Evolutionary conservation across 257 asterid species (phyloP).

Genomic region (Nemophila menziesii): DNA sequence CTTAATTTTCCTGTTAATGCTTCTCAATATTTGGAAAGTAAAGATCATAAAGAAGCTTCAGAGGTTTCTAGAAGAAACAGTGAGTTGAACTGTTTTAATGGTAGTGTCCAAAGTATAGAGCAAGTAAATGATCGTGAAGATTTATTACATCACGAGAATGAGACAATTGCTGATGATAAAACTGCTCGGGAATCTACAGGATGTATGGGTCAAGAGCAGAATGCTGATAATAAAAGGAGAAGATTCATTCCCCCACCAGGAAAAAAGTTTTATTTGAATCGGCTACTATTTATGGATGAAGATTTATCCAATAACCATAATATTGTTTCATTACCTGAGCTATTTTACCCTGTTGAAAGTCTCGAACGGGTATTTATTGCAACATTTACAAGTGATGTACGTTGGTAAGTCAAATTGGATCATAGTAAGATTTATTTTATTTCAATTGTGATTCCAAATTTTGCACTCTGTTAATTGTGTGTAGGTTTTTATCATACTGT

Average conservation of each 20-base stretch:
- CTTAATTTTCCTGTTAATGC: slow-evolving; percentile 11
- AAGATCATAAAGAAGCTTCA: slow-evolving; percentile 14
- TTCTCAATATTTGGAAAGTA: slow-evolving; percentile 16
- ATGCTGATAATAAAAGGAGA: slow-evolving; percentile 19
- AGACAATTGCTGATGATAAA: slow-evolving; percentile 10
- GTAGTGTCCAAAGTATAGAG: slow-evolving; percentile 15
- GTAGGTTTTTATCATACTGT: slow-evolving; percentile 68
- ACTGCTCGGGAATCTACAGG: slow-evolving; percentile 14
- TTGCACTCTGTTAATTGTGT: background rate
- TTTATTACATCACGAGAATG: slow-evolving; percentile 16
- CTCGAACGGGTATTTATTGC: slow-evolving; percentile 62
- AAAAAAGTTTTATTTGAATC: slow-evolving; percentile 57
- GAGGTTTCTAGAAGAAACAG: slow-evolving; percentile 19
- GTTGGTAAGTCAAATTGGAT: slow-evolving; percentile 36
- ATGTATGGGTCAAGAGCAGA: slow-evolving; percentile 12
- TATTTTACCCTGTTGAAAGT: slow-evolving; percentile 58
- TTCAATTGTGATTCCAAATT: background rate
- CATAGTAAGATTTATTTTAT: background rate
- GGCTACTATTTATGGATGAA: slow-evolving; percentile 36
- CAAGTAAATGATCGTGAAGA: slow-evolving; percentile 12
- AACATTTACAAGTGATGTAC: slow-evolving; percentile 70
- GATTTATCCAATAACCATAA: slow-evolving; percentile 21
- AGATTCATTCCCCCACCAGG: slow-evolving; percentile 50
- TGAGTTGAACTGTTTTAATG: slow-evolving; percentile 9
- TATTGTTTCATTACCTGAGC: slow-evolving; percentile 65